A percentile compares a stretch with the other conserved stretches of the same genome.
These are phyloP conservation scores for Meredithiella fracta DNA, from an alignment of 2,329 filamentous ascomycete genomes.

Conservation along the genomic window DNA sequence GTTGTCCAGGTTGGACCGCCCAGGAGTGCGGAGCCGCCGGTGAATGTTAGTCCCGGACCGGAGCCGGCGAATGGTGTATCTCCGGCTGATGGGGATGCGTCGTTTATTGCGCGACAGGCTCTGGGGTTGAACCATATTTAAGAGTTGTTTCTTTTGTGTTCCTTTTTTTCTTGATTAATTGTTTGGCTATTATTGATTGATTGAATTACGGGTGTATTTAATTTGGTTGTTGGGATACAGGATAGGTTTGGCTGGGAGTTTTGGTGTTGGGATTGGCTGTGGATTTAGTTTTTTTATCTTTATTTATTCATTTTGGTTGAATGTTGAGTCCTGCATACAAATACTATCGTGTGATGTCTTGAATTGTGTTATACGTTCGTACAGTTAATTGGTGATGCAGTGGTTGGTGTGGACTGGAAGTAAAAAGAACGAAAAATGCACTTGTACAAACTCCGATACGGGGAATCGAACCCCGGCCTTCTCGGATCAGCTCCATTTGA, in stretches of 20 bases:
- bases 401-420: not conserved
- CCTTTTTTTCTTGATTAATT: not conserved
- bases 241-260: not conserved
- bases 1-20: too few relatives aligned
- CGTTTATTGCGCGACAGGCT: too few relatives aligned
- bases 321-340: too few relatives aligned
- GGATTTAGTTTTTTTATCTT: not conserved
- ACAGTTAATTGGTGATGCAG: not conserved
- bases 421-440: not conserved
- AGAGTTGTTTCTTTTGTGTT: not conserved
- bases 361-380: not conserved
- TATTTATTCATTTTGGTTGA: not conserved
- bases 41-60: too few relatives aligned
- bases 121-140: too few relatives aligned
- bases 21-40: too few relatives aligned
- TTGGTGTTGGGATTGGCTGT: not conserved
- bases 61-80: too few relatives aligned
- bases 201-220: not conserved
- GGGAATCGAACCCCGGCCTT: constrained; percentile 18
- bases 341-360: too few relatives aligned
- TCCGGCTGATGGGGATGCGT: too few relatives aligned
- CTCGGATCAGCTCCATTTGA: constrained; percentile 9
- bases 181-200: not conserved
- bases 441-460: constrained; percentile 16
- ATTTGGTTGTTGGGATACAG: not conserved